These are phyloP conservation scores for Arthrobotrys sphaeroides DNA, from an alignment of 2,329 filamentous ascomycete species.

Conservation along the genomic window DNA sequence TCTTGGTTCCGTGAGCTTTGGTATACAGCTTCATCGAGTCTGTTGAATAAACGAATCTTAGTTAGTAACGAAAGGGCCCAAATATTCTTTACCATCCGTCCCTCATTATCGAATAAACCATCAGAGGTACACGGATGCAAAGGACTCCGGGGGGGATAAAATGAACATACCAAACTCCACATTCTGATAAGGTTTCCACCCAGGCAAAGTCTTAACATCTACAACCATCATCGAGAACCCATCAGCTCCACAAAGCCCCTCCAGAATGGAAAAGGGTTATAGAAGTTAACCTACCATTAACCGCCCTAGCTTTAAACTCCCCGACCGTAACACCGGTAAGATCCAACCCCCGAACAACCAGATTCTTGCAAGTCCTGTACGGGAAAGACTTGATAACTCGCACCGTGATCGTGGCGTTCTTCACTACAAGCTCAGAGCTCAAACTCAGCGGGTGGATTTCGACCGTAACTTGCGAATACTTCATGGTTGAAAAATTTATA, in stretches of 20 bases:
- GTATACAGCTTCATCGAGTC: slow-evolving; percentile 58
- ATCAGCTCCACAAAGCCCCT: background rate
- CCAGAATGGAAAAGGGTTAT: background rate
- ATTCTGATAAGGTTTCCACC: slow-evolving; percentile 54
- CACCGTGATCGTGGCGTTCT: slow-evolving; percentile 57
- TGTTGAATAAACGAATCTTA: slow-evolving; percentile 3
- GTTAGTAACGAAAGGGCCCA: too few species aligned
- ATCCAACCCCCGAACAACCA: slow-evolving; percentile 57
- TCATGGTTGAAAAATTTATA: background rate
- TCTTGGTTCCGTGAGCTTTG: slow-evolving; percentile 58
- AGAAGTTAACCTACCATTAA: slow-evolving; percentile 46
- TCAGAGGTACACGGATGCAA: background rate
- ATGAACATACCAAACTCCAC: slow-evolving; percentile 38
- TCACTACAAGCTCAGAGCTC: slow-evolving; percentile 1
- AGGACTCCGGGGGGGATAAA: background rate
- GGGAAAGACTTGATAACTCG: slow-evolving; percentile 59
- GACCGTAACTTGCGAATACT: too few species aligned
- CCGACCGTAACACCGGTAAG: slow-evolving; percentile 57
- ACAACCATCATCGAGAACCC: background rate
- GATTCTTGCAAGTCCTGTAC: slow-evolving; percentile 57
- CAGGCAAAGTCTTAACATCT: slow-evolving; percentile 47
- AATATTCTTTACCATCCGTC: too few species aligned
- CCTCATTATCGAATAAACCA: too few species aligned
- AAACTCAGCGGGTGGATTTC: background rate
- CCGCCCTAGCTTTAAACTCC: slow-evolving; percentile 56